Evolutionary conservation across 441 rosid species (phyloP).

Genomic region (Capsella rubella): DNA sequence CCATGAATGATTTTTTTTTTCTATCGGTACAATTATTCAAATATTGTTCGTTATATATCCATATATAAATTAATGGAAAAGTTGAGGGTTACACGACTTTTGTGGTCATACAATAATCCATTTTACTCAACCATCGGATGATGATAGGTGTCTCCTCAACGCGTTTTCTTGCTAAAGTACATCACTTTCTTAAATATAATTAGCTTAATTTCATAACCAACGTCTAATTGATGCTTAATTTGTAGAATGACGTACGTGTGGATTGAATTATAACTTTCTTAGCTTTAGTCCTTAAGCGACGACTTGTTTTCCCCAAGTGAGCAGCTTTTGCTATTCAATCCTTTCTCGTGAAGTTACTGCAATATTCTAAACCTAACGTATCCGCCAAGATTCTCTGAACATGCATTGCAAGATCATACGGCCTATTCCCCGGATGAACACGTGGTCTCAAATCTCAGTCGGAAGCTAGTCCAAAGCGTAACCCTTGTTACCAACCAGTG

Average conservation of each 20-base stretch:
- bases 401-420: neutral
- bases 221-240: neutral
- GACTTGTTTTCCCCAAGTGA: neutral
- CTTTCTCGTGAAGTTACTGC: neutral
- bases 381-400: neutral
- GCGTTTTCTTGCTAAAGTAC: neutral
- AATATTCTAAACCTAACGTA: neutral
- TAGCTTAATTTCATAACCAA: neutral
- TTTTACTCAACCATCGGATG: neutral
- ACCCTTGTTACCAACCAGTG: too few species aligned
- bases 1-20: neutral
- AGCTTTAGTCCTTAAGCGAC: neutral
- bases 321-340: neutral
- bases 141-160: neutral
- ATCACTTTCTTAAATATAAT: neutral
- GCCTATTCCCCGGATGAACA: neutral
- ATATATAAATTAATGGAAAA: neutral
- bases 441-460: neutral
- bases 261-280: neutral
- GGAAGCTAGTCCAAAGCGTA: neutral
- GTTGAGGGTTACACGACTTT: neutral
- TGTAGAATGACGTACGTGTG: neutral
- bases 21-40: neutral
- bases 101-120: neutral
- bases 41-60: neutral